Evolutionary conservation across 768 basidiomycete species (phyloP), one percentile per base, ranked within the genome.

Genomic region (Hericium erinaceus): DNA sequence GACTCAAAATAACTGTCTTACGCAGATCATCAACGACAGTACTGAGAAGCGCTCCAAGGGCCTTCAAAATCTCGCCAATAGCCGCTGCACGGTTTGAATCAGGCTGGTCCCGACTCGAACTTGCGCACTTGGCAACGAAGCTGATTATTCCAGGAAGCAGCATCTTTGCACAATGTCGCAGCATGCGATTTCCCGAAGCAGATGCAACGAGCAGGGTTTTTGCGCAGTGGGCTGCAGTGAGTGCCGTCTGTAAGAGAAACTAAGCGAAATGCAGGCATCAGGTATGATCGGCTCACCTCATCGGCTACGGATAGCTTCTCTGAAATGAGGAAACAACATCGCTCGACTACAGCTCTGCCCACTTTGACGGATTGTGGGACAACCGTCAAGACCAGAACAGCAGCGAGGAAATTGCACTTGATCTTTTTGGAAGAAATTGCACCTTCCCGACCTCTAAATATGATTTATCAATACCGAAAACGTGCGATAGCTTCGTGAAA

Each of bases 151-250:
- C 86, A 0, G 94, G 92, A 4, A 98, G 68, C 15, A 98, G 74
- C 46, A 88, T 75, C 51, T 81, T 77, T 7, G 81, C 76, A 62
- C 88, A 91, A 58, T 87, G 83, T 15, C 83, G 81, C 20, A 98
- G 79, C 11, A 85, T 70, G 1, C 80, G 71, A 54, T 81, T 85
- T 4, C 84, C 85, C 2, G 83, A 73, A 2, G 79, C 73, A 0
- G 92, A 87, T 2, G 94, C 84, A 5, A 81, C 69, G 39, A 92
- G 77, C 44, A 98, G 73, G 0, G 94, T 95, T 66, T 89, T 90
- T 1, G 89, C 83, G 65, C 95, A 98, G 64, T 98, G 92, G 2
- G 87, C 82, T 1, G 94, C 93, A 2, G 89, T 90, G n/a, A 92
- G 68, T 1, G 88, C 83, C 41, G 84, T 74, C 91, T 97, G 57